Percentiles rank a stretch among this genome's conserved stretches.
These are phyloP conservation scores for Citrus mangshanensis DNA, from an alignment of 345 rosid species.

Conservation along the genomic window DNA sequence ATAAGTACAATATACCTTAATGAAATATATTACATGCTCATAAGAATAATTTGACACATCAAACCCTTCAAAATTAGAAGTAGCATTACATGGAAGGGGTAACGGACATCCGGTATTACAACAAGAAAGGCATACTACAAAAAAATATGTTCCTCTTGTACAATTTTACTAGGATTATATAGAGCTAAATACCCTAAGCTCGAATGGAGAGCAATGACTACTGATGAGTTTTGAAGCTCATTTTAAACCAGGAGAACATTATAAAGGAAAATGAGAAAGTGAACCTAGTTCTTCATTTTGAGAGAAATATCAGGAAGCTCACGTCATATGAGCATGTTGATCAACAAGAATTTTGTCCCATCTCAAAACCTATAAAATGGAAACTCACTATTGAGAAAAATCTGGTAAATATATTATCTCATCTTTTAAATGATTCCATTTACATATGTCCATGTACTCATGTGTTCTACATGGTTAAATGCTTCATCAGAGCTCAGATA, in stretches of 20 bases:
- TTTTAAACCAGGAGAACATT: not conserved
- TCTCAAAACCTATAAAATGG: slow-evolving; percentile 48
- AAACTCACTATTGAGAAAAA: not conserved
- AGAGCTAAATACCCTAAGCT: not conserved
- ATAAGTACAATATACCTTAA: too few species aligned
- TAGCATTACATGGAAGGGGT: too few species aligned
- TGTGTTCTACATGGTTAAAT: slow-evolving; percentile 75
- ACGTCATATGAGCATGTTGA: too few species aligned
- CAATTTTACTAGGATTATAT: not conserved
- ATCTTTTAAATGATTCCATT: not conserved
- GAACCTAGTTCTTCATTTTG: too few species aligned
- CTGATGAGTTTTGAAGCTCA: not conserved
- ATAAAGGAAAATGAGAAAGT: too few species aligned
- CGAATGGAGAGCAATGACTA: not conserved
- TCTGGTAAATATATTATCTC: not conserved
- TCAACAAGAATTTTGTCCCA: slow-evolving; percentile 91
- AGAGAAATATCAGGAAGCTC: too few species aligned
- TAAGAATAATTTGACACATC: too few species aligned
- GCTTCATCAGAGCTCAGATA: slow-evolving; percentile 66
- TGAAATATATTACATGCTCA: too few species aligned
- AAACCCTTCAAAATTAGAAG: too few species aligned
- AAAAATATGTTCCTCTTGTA: not conserved
- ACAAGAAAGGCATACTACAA: not conserved
- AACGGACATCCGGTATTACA: too few species aligned
- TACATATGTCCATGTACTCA: slow-evolving; percentile 27